phyloP scores from a whole-genome alignment of 345 rosid species.

The Eucalyptus urophylla region DNA sequence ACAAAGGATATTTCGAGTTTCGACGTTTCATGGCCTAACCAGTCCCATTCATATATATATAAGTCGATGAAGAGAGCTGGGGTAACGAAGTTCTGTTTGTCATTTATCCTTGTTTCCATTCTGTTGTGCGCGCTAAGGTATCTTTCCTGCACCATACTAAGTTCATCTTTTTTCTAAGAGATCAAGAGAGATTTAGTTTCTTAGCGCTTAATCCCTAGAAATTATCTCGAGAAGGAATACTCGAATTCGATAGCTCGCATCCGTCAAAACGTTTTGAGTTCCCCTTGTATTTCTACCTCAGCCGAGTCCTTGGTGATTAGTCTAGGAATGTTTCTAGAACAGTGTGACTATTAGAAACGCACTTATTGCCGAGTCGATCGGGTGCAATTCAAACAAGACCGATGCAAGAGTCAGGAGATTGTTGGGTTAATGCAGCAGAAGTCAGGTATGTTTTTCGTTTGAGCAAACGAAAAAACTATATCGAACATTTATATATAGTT shows the following conservation, averaged over 20 bases:
- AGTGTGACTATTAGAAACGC: not conserved
- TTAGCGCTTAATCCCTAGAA: too few species aligned
- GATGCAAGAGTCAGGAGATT: not conserved
- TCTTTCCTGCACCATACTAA: not conserved
- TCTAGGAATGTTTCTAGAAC: not conserved
- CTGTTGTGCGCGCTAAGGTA: fast-evolving
- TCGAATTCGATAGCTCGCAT: not conserved
- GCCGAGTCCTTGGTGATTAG: not conserved
- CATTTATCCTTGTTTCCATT: not conserved
- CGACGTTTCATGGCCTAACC: not conserved
- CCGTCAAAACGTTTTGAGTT: not conserved
- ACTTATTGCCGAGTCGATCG: not conserved
- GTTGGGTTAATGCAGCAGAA: not conserved
- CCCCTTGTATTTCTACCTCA: not conserved
- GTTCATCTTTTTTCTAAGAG: not conserved
- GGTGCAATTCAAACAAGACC: not conserved
- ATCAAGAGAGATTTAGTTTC: not conserved
- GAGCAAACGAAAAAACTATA: fast-evolving
- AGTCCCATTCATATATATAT: not conserved
- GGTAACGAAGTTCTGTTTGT: not conserved
- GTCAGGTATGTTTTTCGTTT: not conserved
- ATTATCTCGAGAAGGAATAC: not conserved
- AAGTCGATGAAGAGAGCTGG: not conserved
- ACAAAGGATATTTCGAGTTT: not conserved
- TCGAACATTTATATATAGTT: fast-evolving